Percentiles rank a stretch among this genome's conserved stretches.
Evolutionary conservation across 2,329 filamentous ascomycete genomes (phyloP).

Genomic region (Sphaerulina musiva): DNA sequence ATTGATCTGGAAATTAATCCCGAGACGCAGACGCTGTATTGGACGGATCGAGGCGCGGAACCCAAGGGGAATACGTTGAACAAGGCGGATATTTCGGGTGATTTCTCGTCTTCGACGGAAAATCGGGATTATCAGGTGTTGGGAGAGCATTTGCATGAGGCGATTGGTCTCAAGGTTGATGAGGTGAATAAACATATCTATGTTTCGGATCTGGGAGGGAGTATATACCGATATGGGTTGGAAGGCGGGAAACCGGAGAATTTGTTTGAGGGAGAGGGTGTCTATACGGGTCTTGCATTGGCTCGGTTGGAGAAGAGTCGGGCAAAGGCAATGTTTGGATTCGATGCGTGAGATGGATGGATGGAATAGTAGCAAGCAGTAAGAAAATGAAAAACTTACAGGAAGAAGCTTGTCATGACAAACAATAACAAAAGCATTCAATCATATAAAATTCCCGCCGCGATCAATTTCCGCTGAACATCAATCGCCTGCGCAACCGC

Average conservation of each 20-base stretch:
- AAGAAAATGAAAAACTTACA: too few species aligned
- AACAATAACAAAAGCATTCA: too few species aligned
- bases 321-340: not conserved
- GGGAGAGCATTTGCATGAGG: not conserved
- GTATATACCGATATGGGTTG: not conserved
- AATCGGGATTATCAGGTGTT: not conserved
- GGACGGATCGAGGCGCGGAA: conserved; percentile 55
- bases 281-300: not conserved
- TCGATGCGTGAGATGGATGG: not conserved
- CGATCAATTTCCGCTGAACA: conserved; percentile 18
- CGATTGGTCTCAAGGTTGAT: not conserved
- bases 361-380: not conserved
- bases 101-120: not conserved
- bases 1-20: conserved; percentile 53
- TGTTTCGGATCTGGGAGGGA: not conserved
- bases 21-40: conserved; percentile 44
- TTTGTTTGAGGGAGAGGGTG: not conserved
- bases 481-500: conserved; percentile 37
- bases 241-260: not conserved
- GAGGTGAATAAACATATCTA: not conserved
- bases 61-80: conserved; percentile 52
- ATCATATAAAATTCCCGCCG: conserved; percentile 3
- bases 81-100: conserved; percentile 18
- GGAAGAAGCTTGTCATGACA: too few species aligned
- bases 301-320: not conserved